These are phyloP conservation scores for Clavispora carvajalis DNA, from an alignment of 805 yeast genomes.

Conservation along the genomic window DNA sequence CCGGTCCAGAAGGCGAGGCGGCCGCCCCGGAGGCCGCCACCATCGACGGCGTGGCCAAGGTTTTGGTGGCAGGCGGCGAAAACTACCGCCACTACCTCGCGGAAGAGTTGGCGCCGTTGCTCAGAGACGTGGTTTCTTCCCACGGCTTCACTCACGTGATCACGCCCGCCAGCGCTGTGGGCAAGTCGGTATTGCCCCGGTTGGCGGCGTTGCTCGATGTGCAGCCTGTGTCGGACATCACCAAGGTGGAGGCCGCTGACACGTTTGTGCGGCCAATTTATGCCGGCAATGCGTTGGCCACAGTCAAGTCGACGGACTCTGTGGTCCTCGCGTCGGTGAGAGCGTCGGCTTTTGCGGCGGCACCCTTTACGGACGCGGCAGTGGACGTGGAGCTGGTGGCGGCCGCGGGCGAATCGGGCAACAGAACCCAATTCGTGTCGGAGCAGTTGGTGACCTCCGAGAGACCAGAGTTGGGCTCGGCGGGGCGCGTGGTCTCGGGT, in stretches of 20 bases:
- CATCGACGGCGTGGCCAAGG: slow-evolving; percentile 48
- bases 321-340: slow-evolving; percentile 72
- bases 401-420: slow-evolving; percentile 28
- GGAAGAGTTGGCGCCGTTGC: slow-evolving; percentile 72
- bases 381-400: slow-evolving; percentile 48
- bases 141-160: slow-evolving; percentile 64
- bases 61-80: slow-evolving; percentile 52
- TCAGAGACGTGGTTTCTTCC: slow-evolving; percentile 42
- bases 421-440: slow-evolving; percentile 59
- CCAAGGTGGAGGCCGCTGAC: slow-evolving; percentile 55
- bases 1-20: slow-evolving; percentile 57
- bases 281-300: slow-evolving; percentile 90
- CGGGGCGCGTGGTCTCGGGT: slow-evolving; percentile 78
- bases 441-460: slow-evolving; percentile 72
- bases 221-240: slow-evolving; percentile 85
- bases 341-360: slow-evolving; percentile 69
- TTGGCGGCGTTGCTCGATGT: slow-evolving; percentile 77
- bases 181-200: slow-evolving; percentile 83
- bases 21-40: slow-evolving; percentile 46
- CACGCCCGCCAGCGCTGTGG: slow-evolving; percentile 79
- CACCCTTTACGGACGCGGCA: slow-evolving; percentile 21
- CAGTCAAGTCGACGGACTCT: slow-evolving; percentile 67
- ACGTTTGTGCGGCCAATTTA: slow-evolving; percentile 91
- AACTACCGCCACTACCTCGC: slow-evolving; percentile 70
- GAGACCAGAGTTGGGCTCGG: slow-evolving; percentile 88